Percentiles rank a stretch among this genome's conserved stretches.
Evolutionary conservation across 2,329 filamentous ascomycete species (phyloP).

Genomic region (Exophiala bonariae): DNA sequence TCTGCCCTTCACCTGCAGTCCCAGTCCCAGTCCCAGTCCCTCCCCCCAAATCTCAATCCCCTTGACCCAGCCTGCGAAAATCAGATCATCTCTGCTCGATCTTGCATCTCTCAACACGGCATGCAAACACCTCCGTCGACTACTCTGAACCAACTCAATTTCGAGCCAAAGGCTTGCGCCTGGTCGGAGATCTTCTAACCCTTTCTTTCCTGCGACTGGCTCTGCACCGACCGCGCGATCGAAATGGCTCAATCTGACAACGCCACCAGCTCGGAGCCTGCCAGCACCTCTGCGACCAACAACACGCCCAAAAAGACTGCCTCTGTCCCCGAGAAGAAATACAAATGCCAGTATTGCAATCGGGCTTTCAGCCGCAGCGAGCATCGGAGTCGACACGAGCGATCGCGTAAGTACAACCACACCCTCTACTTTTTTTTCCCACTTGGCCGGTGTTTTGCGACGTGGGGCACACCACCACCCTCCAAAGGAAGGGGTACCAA

Average conservation of each 20-base stretch:
- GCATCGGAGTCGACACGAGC: conserved; percentile 93
- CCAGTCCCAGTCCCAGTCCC: conserved; percentile 10
- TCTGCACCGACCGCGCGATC: background rate
- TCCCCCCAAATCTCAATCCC: conserved; percentile 9
- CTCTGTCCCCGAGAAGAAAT: conserved; percentile 88
- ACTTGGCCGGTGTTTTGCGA: conserved; percentile 12
- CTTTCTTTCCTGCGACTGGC: conserved; percentile 13
- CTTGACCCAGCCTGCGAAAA: conserved; percentile 5
- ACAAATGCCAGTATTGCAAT: conserved; percentile 99
- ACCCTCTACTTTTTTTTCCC: conserved; percentile 22
- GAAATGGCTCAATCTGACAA: conserved; percentile 22
- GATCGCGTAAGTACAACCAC: conserved; percentile 80
- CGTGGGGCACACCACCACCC: conserved; percentile 20
- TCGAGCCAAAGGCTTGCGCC: conserved; percentile 29
- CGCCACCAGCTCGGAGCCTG: conserved; percentile 29
- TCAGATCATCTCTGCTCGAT: conserved; percentile 7
- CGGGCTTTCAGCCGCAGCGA: conserved; percentile 96
- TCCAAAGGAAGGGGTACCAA: conserved; percentile 4
- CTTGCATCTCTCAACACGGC: conserved; percentile 17
- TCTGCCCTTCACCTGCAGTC: conserved; percentile 5
- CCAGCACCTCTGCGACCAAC: conserved; percentile 50
- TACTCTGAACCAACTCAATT: conserved; percentile 27
- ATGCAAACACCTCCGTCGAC: conserved; percentile 20
- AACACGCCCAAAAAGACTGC: conserved; percentile 74
- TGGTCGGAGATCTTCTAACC: conserved; percentile 27